Percentiles rank a stretch among this genome's conserved stretches.
Conservation (phyloP, 768 basidiomycete genomes). For the Royoungia palumana region DNA sequence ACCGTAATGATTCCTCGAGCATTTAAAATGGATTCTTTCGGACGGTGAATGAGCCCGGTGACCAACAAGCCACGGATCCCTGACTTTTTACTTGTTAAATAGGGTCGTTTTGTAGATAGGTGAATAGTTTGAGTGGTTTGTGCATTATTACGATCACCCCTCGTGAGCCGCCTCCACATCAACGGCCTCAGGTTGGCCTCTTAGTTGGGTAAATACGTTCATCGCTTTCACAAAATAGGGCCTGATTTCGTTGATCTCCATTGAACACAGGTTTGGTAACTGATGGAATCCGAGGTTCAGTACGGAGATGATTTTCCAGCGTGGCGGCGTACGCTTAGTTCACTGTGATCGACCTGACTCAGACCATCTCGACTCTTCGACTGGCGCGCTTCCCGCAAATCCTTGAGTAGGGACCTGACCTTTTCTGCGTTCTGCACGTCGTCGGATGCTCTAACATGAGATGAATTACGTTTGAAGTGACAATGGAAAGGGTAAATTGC, state of each 20-base stretch:
- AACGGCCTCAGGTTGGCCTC: slow-evolving; percentile 15
- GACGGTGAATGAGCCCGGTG: slow-evolving; percentile 1
- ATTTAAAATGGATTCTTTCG: background rate
- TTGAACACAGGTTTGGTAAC: slow-evolving; percentile 81
- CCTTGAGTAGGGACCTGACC: slow-evolving; percentile 82
- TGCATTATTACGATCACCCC: background rate
- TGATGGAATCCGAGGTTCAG: slow-evolving; percentile 24
- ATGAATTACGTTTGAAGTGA: background rate
- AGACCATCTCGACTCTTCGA: slow-evolving; percentile 90
- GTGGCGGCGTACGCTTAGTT: slow-evolving; percentile 55
- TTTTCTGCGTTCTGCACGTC: slow-evolving; percentile 84
- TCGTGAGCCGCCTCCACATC: slow-evolving; percentile 4
- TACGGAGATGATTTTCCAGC: slow-evolving; percentile 23
- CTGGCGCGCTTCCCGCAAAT: slow-evolving; percentile 93
- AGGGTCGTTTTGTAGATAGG: background rate
- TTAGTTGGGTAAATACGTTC: slow-evolving; percentile 63
- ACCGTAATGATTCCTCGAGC: background rate
- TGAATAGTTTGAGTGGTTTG: slow-evolving; percentile 1
- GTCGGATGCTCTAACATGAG: slow-evolving; percentile 69
- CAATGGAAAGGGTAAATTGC: slow-evolving; percentile 25
- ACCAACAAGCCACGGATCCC: background rate
- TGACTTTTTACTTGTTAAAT: background rate
- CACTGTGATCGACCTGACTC: slow-evolving; percentile 72
- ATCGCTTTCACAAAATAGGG: slow-evolving; percentile 86
- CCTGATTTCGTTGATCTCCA: slow-evolving; percentile 94